Conservation (phyloP, 2,329 filamentous ascomycete genomes). For the Hypoxylon sp. region DNA sequence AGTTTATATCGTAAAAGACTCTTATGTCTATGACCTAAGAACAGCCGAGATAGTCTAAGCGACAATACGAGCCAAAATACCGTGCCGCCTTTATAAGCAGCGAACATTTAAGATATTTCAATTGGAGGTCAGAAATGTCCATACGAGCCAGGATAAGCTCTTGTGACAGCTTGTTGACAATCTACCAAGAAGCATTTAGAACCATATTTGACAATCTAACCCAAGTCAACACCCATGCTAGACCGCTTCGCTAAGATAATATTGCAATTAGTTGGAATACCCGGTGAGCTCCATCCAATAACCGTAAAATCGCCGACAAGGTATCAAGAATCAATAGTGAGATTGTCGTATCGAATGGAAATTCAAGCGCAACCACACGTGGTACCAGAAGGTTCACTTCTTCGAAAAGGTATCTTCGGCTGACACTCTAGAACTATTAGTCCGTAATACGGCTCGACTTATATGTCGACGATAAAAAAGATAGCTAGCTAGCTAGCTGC, state of each 20-base stretch:
- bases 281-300: constrained; percentile 14
- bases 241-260: constrained; percentile 9
- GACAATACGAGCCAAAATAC: constrained; percentile 5
- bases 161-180: constrained; percentile 7
- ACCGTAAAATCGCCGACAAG: constrained; percentile 3
- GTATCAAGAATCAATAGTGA: constrained; percentile 2
- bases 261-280: constrained; percentile 15
- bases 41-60: background rate
- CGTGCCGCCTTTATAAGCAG: background rate
- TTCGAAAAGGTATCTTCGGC: constrained; percentile 5
- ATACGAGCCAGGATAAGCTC: constrained; percentile 8
- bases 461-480: constrained; percentile 18
- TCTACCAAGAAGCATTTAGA: background rate
- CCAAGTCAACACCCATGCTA: constrained; percentile 9
- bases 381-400: constrained; percentile 6
- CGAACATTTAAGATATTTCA: background rate
- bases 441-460: constrained; percentile 24
- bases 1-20: constrained; percentile 14
- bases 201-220: constrained; percentile 10
- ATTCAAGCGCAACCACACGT: constrained; percentile 17
- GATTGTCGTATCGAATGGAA: constrained; percentile 15
- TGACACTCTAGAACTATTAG: constrained; percentile 24
- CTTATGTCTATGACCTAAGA: background rate
- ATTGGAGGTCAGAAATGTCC: background rate
- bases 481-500: constrained; percentile 18